Percentiles rank a stretch among this genome's conserved stretches.
phyloP scores from a whole-genome alignment of 352 stramenopile genomes.

The Phytophthora agathidicida region DNA sequence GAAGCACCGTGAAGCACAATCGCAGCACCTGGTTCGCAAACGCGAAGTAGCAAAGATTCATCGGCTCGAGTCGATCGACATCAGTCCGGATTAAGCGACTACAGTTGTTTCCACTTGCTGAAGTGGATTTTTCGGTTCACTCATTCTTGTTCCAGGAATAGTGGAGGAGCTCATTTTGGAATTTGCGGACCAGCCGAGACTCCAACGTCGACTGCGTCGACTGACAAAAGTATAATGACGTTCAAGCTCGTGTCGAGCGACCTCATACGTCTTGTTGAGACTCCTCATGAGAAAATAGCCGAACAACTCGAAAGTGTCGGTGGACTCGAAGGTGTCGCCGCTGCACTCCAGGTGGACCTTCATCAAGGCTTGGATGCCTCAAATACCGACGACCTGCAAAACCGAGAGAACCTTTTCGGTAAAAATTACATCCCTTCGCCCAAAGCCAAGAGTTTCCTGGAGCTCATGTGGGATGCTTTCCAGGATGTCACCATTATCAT shows the following conservation, averaged over 20 bases:
- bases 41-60: too few relatives aligned
- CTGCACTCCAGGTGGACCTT: constrained; percentile 48
- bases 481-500: constrained; percentile 91
- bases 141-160: neutral
- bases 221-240: constrained; percentile 14
- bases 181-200: neutral
- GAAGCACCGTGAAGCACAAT: too few relatives aligned
- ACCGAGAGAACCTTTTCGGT: constrained; percentile 54
- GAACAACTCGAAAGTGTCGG: constrained; percentile 43
- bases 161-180: constrained; percentile 1
- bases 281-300: constrained; percentile 51
- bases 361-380: constrained; percentile 50
- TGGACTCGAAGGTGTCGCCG: constrained; percentile 52
- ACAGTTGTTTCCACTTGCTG: too few relatives aligned
- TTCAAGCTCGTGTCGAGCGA: constrained; percentile 57
- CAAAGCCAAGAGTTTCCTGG: constrained; percentile 55
- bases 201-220: neutral
- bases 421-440: constrained; percentile 65
- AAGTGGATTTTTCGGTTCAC: constrained; percentile 2
- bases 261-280: constrained; percentile 69
- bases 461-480: constrained; percentile 89
- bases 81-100: too few relatives aligned
- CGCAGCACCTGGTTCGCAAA: too few relatives aligned
- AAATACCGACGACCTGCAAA: constrained; percentile 36
- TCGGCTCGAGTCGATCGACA: too few relatives aligned